Evolutionary conservation across 441 rosid species (phyloP).

Genomic region (Erysimum cheiri): DNA sequence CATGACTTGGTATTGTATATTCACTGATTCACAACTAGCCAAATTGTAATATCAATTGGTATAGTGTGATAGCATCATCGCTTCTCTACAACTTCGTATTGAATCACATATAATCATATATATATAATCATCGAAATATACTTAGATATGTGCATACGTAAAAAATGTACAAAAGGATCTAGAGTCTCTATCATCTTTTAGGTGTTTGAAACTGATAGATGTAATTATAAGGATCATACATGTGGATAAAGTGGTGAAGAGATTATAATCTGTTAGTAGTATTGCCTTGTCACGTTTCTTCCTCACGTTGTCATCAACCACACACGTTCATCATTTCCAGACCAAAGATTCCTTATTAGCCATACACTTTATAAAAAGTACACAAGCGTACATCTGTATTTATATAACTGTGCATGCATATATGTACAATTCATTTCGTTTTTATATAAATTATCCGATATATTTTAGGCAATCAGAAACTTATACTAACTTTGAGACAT

Average conservation of each 20-base stretch:
- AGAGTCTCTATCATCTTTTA: constrained; percentile 35
- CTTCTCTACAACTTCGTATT: background rate
- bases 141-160: background rate
- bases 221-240: constrained; percentile 36
- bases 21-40: constrained; percentile 1
- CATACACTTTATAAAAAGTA: constrained; percentile 37
- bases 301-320: constrained; percentile 42
- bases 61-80: background rate
- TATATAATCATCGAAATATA: background rate
- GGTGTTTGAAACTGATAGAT: constrained; percentile 28
- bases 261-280: constrained; percentile 34
- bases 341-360: constrained; percentile 35
- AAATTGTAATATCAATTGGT: background rate
- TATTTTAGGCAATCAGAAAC: background rate
- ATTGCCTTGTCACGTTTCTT: constrained; percentile 42
- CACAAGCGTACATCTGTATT: constrained; percentile 17
- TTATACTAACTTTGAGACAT: background rate
- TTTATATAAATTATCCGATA: background rate
- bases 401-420: constrained; percentile 17
- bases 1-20: background rate
- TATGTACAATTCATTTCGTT: background rate
- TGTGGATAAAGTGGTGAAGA: constrained; percentile 33
- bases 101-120: background rate
- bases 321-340: constrained; percentile 38
- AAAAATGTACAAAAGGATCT: background rate